Evolutionary conservation across 73 alveolate genomes (phyloP), one percentile per base, ranked within the genome.

Genomic region (Symbiodinium natans): DNA sequence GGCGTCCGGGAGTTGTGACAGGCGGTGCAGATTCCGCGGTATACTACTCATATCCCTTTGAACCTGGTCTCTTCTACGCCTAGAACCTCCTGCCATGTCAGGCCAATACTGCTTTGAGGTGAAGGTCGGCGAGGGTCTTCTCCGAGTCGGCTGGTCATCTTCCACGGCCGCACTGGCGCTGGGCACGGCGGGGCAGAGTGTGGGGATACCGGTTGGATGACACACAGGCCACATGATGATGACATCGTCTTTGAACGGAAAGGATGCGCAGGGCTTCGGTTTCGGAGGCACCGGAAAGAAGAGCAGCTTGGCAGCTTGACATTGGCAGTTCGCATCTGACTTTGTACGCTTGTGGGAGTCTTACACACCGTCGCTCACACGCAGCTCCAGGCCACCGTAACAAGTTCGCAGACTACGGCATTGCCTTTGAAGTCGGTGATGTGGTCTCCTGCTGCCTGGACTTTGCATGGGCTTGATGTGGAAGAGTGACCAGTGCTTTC

Each of bases 41-140:
- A 52, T 52, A 23, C 56, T 43, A 9, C 74, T 56, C 33, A 3
- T 3, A 15, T 11, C 74, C 74, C 25, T 56, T 19, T 15, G 31
- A 56, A 56, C 74, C 74, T 3, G 31, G 25, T 8, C 5, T 2
- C 74, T 19, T 5, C 74, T 56, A 56, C 74, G 31, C 33, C 74
- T 56, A 21, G 5, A 21, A 8, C 33, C 74, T 8, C 5, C 80
- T 63, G 80, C 33, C 38, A 23, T 63, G 80, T 1, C 80, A 63
- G 80, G 80, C 80, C 80, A 63, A 29, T 63, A 63, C 80, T 63
- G 80, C 80, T 63, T 63, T n/a, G 80, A 63, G 36, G 80, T 63
- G 80, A 63, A 63, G 80, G 80, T 63, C 80, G 27, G 36, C 36
- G 80, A 63, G 80, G 80, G 80, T 9, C 80, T 63, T n/a, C 80